Evolutionary conservation across 192 early-diverging fungal species (phyloP), one percentile per base, ranked within the genome.

Genomic region (Spinellus fusiger): DNA sequence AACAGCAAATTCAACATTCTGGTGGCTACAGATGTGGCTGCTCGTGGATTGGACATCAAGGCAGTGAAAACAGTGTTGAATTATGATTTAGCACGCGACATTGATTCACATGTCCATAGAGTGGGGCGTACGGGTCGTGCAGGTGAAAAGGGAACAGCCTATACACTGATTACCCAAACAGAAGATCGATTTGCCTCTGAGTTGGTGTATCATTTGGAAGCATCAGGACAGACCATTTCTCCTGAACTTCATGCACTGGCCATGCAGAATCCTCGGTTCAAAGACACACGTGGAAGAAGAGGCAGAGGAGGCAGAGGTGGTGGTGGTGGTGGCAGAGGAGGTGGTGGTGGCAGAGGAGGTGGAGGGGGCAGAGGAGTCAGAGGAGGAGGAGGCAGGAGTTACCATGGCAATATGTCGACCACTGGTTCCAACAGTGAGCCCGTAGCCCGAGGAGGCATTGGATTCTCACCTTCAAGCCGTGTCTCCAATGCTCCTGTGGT

Each of bases 31-130:
- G 82, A 89, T 54, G 84, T 86, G 4, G 87, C 85, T 5, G 89
- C 87, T 8, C 78, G 92, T 34, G 92, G 92, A 37, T 74, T 93
- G 22, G 92, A 93, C 65, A 90, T 93, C 57, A 89, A 88, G 49
- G 51, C 74, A 0, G 74, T 93, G 15, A 76, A 80, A 27, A 89
- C 75, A 1, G 92, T 93, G 6, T 71, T 93, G 59, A 91, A 92
- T 71, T 92, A 85, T 67, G 90, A 92, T 62, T 70, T 85, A 25
- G 87, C 92, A 8, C 71, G 83, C 23, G 92, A 93, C 62, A 92
- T 92, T 54, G 90, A 93, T 68, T 80, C 84, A 0, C 90, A 93
- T 77, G 81, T 88, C 3, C 92, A 93, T 65, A 88, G 86, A 35
- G 76, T 88, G 22, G 86, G 86, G 26, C 74, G 86, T 51, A 88